These are phyloP conservation scores for Magnaporthiopsis poae DNA, from an alignment of 2,329 filamentous ascomycete species.

Conservation along the genomic window DNA sequence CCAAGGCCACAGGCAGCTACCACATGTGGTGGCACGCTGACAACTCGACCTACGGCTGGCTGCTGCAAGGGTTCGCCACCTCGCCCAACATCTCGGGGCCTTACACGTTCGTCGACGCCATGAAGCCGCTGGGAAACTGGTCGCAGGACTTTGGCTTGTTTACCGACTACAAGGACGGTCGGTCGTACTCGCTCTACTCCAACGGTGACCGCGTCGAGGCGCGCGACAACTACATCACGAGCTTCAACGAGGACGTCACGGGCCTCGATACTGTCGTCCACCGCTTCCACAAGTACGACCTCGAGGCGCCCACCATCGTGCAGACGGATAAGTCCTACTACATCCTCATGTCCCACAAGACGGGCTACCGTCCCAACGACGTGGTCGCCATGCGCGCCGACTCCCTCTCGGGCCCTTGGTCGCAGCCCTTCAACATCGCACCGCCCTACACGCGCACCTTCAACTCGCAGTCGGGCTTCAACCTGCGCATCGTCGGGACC, in stretches of 20 bases:
- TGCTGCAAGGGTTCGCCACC: conserved; percentile 44
- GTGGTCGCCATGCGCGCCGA: conserved; percentile 43
- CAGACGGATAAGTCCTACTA: conserved; percentile 48
- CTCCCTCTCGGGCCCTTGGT: conserved; percentile 40
- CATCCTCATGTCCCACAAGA: conserved; percentile 50
- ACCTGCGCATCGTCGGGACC: conserved; percentile 35
- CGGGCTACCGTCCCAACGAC: conserved; percentile 44
- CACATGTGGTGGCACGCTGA: conserved; percentile 45
- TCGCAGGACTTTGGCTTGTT: conserved; percentile 50
- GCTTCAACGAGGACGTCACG: conserved; percentile 39
- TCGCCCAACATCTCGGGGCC: conserved; percentile 39
- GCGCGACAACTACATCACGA: conserved; percentile 44
- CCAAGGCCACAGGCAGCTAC: conserved; percentile 42
- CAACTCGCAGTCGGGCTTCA: conserved; percentile 44
- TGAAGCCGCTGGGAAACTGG: conserved; percentile 46
- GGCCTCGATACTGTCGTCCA: conserved; percentile 39
- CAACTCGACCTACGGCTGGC: conserved; percentile 43
- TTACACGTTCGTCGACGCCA: conserved; percentile 41
- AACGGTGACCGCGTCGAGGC: conserved; percentile 43
- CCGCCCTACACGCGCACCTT: conserved; percentile 41
- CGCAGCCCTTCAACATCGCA: conserved; percentile 42
- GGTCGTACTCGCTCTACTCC: conserved; percentile 44
- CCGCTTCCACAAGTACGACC: conserved; percentile 50
- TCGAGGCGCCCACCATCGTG: conserved; percentile 46
- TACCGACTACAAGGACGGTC: conserved; percentile 45